These are phyloP conservation scores for Chenopodium suecicum DNA, from an alignment of 148 eudicot genomes.

Conservation along the genomic window DNA sequence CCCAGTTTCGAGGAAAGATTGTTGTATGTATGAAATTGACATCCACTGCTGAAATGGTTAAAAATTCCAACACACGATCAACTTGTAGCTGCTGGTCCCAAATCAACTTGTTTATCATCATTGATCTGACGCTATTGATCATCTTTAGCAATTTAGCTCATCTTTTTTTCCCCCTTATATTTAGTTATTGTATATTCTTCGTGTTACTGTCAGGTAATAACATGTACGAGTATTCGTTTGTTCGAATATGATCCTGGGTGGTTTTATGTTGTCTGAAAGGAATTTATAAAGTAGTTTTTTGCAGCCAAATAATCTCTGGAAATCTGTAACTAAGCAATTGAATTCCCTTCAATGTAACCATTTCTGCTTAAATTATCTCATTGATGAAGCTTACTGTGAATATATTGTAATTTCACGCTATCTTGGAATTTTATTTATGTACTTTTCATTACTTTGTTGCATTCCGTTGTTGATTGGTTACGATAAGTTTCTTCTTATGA, in stretches of 20 bases:
- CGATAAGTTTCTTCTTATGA: not conserved
- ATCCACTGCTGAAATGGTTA: conserved; percentile 15
- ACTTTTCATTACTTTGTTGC: not conserved
- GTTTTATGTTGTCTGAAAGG: not conserved
- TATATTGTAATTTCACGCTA: not conserved
- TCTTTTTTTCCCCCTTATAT: no score
- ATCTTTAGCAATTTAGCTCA: not conserved
- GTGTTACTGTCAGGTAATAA: not conserved
- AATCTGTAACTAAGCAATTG: not conserved
- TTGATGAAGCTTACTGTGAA: not conserved
- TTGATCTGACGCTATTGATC: conserved; percentile 1
- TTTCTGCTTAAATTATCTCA: not conserved
- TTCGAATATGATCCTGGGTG: not conserved
- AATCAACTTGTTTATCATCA: conserved; percentile 15
- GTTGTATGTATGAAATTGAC: conserved; percentile 24
- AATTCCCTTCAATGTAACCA: not conserved
- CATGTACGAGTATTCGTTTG: conserved; percentile 8
- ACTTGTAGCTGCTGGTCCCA: conserved; percentile 31
- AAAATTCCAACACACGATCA: conserved; percentile 13
- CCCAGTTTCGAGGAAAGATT: conserved; percentile 10
- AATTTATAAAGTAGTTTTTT: conserved; percentile 1
- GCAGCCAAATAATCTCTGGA: not conserved
- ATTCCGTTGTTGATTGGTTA: not conserved
- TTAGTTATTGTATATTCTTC: not conserved
- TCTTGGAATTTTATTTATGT: not conserved